Percentiles rank a stretch among this genome's conserved stretches.
Conservation (phyloP, 2,329 filamentous ascomycete species). For the Botrytis hyacinthi region DNA sequence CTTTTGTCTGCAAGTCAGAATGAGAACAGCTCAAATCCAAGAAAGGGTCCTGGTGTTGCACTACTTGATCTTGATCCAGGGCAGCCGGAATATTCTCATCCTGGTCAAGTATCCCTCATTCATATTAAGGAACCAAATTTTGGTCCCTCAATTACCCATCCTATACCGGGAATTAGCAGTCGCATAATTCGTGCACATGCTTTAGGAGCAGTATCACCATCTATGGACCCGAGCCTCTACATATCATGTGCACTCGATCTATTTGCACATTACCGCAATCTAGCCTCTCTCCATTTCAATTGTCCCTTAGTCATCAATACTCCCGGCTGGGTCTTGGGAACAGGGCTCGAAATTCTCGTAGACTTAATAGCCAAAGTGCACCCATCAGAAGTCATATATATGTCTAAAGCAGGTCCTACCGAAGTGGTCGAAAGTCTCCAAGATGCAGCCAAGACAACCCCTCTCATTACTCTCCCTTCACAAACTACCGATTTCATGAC, state of each 20-base stretch:
- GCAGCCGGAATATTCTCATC: conserved; percentile 71
- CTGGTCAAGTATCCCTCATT: conserved; percentile 68
- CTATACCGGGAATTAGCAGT: conserved; percentile 39
- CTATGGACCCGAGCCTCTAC: conserved; percentile 66
- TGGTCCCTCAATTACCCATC: conserved; percentile 65
- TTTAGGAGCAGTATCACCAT: conserved; percentile 62
- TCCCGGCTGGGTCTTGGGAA: conserved; percentile 70
- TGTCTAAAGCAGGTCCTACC: conserved; percentile 61
- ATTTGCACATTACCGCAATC: conserved; percentile 53
- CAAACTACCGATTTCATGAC: conserved; percentile 54
- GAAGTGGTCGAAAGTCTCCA: conserved; percentile 55
- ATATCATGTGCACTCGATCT: conserved; percentile 63
- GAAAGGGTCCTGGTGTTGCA: conserved; percentile 42
- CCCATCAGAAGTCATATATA: conserved; percentile 64
- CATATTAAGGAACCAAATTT: conserved; percentile 61
- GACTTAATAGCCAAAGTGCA: conserved; percentile 53
- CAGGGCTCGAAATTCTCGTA: conserved; percentile 63
- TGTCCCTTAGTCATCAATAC: conserved; percentile 69
- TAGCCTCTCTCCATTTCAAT: conserved; percentile 41
- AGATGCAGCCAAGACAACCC: conserved; percentile 42
- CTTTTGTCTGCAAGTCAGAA: conserved; percentile 45
- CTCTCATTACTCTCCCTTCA: conserved; percentile 56
- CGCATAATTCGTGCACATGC: conserved; percentile 60
- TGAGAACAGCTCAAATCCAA: conserved; percentile 10
- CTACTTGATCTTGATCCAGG: conserved; percentile 73